Percentiles rank a stretch among this genome's conserved stretches.
These are phyloP conservation scores for Skeletonema grethae DNA, from an alignment of 108 stramenopile species.

Conservation along the genomic window DNA sequence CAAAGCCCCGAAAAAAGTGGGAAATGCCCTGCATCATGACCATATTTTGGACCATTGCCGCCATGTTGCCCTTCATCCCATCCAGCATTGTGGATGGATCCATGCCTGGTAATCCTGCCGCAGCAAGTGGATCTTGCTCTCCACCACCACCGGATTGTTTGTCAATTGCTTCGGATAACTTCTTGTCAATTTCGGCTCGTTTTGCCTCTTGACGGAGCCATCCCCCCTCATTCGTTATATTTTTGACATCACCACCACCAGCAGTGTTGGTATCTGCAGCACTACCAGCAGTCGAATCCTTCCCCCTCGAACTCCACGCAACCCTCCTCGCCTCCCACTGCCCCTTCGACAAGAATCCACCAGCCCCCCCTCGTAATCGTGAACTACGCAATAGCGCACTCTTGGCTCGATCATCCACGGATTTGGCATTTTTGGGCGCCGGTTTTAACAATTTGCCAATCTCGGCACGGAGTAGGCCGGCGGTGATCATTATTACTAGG, in stretches of 20 bases:
- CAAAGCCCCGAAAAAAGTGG: conserved; percentile 94
- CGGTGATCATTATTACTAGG: conserved; percentile 80
- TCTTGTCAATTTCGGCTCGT: conserved; percentile 36
- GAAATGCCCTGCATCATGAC: conserved; percentile 98
- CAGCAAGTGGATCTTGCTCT: conserved; percentile 10
- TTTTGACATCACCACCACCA: not conserved
- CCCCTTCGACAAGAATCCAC: conserved; percentile 52
- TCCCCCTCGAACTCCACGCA: conserved; percentile 6
- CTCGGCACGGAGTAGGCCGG: conserved; percentile 67
- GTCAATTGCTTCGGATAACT: conserved; percentile 12
- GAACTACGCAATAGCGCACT: conserved; percentile 32
- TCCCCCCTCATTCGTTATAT: conserved; percentile 6
- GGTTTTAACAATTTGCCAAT: conserved; percentile 67
- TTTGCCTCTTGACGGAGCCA: conserved; percentile 40
- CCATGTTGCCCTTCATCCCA: conserved; percentile 91
- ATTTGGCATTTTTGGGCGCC: conserved; percentile 30
- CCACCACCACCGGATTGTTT: conserved; percentile 14
- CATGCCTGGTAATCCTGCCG: conserved; percentile 44
- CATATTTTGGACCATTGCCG: conserved; percentile 98
- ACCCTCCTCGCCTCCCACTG: conserved; percentile 54
- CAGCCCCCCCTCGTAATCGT: conserved; percentile 56
- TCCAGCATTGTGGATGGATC: conserved; percentile 78
- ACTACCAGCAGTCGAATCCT: not conserved
- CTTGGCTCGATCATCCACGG: conserved; percentile 47
- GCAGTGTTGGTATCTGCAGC: not conserved